Percentiles rank a stretch among this genome's conserved stretches.
phyloP scores from a whole-genome alignment of 73 alveolate species.

The Paramecium pentaurelia region DNA sequence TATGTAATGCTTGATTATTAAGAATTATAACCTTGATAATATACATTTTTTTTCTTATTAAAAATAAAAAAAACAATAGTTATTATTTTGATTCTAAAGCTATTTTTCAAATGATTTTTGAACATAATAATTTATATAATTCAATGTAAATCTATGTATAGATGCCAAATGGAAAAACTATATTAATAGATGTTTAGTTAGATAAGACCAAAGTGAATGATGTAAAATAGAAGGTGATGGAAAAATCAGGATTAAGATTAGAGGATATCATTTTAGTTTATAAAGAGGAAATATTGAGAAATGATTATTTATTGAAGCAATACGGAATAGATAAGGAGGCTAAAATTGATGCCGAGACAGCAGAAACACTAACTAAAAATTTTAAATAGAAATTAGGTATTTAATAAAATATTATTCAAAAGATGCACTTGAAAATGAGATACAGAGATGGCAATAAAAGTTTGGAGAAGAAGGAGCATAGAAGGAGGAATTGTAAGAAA shows the following conservation, averaged over 20 bases:
- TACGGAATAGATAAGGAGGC: neutral
- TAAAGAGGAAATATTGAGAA: neutral
- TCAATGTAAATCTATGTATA: neutral
- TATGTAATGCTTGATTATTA: too few species aligned
- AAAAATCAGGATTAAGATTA: neutral
- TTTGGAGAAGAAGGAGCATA: neutral
- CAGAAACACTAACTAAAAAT: neutral
- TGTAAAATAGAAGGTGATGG: neutral
- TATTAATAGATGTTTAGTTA: neutral
- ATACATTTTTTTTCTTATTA: neutral
- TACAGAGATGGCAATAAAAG: neutral
- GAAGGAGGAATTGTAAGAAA: neutral
- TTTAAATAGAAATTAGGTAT: neutral
- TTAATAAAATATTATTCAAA: neutral
- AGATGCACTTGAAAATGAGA: neutral
- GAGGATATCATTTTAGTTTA: neutral
- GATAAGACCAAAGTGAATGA: neutral
- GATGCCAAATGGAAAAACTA: neutral
- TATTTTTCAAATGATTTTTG: neutral
- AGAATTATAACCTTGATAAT: neutral
- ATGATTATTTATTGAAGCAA: neutral
- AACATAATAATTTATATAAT: neutral
- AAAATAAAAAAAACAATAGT: too few species aligned
- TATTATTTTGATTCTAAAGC: neutral
- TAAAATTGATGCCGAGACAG: neutral